Percentiles rank a stretch among this genome's conserved stretches.
These are phyloP conservation scores for Cylindrotheca closterium DNA, from an alignment of 108 stramenopile genomes.

Conservation along the genomic window DNA sequence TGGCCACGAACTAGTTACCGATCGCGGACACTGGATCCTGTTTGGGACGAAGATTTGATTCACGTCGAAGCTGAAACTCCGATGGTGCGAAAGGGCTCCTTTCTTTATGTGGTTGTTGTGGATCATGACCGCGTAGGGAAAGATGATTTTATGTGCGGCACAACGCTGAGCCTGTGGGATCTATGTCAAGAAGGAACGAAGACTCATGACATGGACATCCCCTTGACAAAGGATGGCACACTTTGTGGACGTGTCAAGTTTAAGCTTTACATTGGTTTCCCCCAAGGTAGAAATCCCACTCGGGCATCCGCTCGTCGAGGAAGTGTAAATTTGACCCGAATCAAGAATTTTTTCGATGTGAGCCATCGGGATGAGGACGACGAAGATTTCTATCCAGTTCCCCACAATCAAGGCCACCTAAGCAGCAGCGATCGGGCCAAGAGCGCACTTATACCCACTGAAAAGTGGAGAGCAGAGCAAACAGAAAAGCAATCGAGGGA, in stretches of 20 bases:
- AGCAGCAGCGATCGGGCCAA: too few relatives aligned
- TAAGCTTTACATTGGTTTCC: constrained; percentile 13
- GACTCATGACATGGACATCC: constrained; percentile 8
- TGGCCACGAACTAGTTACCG: constrained; percentile 36
- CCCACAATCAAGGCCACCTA: too few relatives aligned
- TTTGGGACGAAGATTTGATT: constrained; percentile 26
- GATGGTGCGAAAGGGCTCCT: constrained; percentile 23
- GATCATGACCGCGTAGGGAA: constrained; percentile 49
- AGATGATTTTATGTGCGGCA: constrained; percentile 52
- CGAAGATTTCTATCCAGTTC: too few relatives aligned
- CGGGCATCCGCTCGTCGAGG: too few relatives aligned
- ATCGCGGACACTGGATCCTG: constrained; percentile 38
- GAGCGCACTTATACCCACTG: too few relatives aligned
- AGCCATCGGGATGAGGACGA: too few relatives aligned
- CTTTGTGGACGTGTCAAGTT: constrained; percentile 17
- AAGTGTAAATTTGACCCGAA: too few relatives aligned
- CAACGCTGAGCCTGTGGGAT: constrained; percentile 46
- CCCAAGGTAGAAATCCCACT: too few relatives aligned
- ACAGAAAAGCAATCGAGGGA: too few relatives aligned
- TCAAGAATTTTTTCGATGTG: too few relatives aligned
- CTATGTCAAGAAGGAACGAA: constrained; percentile 10
- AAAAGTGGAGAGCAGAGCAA: too few relatives aligned
- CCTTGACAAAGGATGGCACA: constrained; percentile 4
- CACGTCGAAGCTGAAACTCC: constrained; percentile 4
- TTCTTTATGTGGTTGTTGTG: constrained; percentile 53